Percentiles rank a stretch among this genome's conserved stretches.
Conservation (phyloP, 1,284 basidiomycete genomes). For the Rhodotorula glutinis region DNA sequence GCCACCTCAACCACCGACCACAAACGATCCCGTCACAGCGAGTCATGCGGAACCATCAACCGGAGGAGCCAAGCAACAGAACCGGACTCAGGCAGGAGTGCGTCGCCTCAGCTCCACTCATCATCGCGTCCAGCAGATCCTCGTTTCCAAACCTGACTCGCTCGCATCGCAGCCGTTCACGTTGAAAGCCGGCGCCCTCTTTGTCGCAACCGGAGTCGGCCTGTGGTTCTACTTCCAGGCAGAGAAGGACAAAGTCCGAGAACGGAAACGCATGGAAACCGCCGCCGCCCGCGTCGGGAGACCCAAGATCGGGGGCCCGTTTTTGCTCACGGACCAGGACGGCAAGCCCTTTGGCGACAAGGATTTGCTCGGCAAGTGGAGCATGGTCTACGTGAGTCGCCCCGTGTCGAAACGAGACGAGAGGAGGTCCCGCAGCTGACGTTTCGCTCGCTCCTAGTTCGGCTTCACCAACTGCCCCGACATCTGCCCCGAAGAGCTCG, state of each 20-base stretch:
- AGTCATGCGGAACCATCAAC: background rate
- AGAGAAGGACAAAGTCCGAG: slow-evolving; percentile 76
- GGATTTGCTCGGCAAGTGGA: slow-evolving; percentile 75
- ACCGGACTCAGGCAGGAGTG: slow-evolving; percentile 17
- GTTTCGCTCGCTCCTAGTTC: slow-evolving; percentile 53
- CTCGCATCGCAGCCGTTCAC: slow-evolving; percentile 66
- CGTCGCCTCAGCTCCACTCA: background rate
- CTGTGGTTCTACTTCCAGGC: slow-evolving; percentile 83
- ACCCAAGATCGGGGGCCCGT: slow-evolving; percentile 85
- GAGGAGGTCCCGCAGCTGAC: background rate
- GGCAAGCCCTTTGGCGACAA: slow-evolving; percentile 74
- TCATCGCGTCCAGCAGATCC: background rate
- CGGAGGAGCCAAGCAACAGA: slow-evolving; percentile 12
- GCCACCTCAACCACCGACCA: too few species aligned
- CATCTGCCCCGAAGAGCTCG: slow-evolving; percentile 96
- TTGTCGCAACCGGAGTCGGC: slow-evolving; percentile 74
- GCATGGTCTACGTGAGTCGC: slow-evolving; percentile 66
- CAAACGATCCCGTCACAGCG: background rate
- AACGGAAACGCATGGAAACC: slow-evolving; percentile 56
- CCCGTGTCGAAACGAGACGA: background rate
- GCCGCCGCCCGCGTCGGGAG: slow-evolving; percentile 54
- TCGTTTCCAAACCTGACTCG: background rate
- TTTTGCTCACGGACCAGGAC: slow-evolving; percentile 67
- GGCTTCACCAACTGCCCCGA: slow-evolving; percentile 98
- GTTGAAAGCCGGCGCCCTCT: slow-evolving; percentile 73